A percentile compares a stretch with the other conserved stretches of the same genome.
These are phyloP conservation scores for Termitomyces sp. DNA, from an alignment of 768 basidiomycete species.

Conservation along the genomic window DNA sequence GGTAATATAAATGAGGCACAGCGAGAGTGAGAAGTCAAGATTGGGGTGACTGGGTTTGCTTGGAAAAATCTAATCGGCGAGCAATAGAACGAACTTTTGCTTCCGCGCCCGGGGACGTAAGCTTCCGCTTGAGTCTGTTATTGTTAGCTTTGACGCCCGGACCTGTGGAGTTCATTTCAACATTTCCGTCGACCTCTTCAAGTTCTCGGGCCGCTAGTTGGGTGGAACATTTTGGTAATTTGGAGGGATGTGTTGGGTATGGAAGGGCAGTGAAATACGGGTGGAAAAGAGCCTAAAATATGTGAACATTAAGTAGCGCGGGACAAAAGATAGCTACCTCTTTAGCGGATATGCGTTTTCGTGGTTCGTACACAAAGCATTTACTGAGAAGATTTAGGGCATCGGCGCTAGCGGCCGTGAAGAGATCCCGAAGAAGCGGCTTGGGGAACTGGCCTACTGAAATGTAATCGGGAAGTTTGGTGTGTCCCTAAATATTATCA, in stretches of 20 bases:
- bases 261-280: slow-evolving; percentile 86
- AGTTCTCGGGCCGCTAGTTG: slow-evolving; percentile 49
- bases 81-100: slow-evolving; percentile 55
- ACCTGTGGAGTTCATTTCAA: slow-evolving; percentile 46
- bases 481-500: slow-evolving; percentile 63
- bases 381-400: slow-evolving; percentile 78
- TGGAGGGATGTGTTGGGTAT: slow-evolving; percentile 83
- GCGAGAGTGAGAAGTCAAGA: slow-evolving; percentile 16
- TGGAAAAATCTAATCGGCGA: slow-evolving; percentile 69
- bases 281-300: slow-evolving; percentile 72
- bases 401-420: slow-evolving; percentile 87
- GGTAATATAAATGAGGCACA: no score
- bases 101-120: slow-evolving; percentile 53
- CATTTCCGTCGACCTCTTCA: slow-evolving; percentile 78
- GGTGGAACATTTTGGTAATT: slow-evolving; percentile 73
- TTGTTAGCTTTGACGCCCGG: slow-evolving; percentile 50
- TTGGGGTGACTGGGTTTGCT: slow-evolving; percentile 31
- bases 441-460: slow-evolving; percentile 84
- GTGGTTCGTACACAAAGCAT: slow-evolving; percentile 84
- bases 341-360: slow-evolving; percentile 72
- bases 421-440: slow-evolving; percentile 77
- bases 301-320: background rate
- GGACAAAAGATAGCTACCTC: slow-evolving; percentile 44
- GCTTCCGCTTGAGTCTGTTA: slow-evolving; percentile 69
- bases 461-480: slow-evolving; percentile 86